phyloP scores from a whole-genome alignment of 257 asterid species.

The Ilex asprella region DNA sequence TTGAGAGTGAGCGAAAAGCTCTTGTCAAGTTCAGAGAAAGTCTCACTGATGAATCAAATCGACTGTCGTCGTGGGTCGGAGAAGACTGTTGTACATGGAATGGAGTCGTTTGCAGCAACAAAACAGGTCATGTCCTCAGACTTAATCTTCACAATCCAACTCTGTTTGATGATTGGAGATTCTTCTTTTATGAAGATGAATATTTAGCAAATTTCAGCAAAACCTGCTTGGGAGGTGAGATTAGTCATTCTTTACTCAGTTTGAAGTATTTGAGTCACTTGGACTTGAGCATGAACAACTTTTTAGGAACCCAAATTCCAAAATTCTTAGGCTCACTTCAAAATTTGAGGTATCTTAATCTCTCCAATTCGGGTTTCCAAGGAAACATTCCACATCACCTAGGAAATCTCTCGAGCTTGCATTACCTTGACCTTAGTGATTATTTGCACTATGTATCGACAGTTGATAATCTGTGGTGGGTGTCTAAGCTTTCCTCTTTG shows the following conservation, averaged over 20 bases:
- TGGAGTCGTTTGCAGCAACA: slow-evolving; percentile 19
- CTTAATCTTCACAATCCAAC: slow-evolving; percentile 12
- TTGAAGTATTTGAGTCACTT: slow-evolving; percentile 10
- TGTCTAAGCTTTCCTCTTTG: slow-evolving; percentile 13
- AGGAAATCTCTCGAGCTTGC: slow-evolving; percentile 21
- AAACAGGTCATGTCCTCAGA: slow-evolving; percentile 11
- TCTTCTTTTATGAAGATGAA: too few relatives aligned
- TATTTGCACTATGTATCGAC: not conserved
- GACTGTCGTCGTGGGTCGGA: slow-evolving; percentile 23
- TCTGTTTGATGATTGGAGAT: not conserved
- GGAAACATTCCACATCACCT: slow-evolving; percentile 13
- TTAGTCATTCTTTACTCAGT: slow-evolving; percentile 14
- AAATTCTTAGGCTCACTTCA: slow-evolving; percentile 5
- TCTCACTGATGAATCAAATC: slow-evolving; percentile 13
- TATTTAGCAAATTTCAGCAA: not conserved
- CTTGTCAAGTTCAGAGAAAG: slow-evolving; percentile 12
- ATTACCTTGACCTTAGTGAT: slow-evolving; percentile 15
- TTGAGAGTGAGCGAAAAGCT: slow-evolving; percentile 13
- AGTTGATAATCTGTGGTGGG: slow-evolving; percentile 11
- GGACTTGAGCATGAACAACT: slow-evolving; percentile 24
- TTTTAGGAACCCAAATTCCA: slow-evolving; percentile 15
- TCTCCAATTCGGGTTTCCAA: slow-evolving; percentile 13
- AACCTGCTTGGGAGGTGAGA: slow-evolving; percentile 18
- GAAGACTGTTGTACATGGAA: slow-evolving; percentile 27
- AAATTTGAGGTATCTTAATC: slow-evolving; percentile 13